Evolutionary conservation across 1,284 basidiomycete genomes (phyloP).

Genomic region (Irpex sp.): DNA sequence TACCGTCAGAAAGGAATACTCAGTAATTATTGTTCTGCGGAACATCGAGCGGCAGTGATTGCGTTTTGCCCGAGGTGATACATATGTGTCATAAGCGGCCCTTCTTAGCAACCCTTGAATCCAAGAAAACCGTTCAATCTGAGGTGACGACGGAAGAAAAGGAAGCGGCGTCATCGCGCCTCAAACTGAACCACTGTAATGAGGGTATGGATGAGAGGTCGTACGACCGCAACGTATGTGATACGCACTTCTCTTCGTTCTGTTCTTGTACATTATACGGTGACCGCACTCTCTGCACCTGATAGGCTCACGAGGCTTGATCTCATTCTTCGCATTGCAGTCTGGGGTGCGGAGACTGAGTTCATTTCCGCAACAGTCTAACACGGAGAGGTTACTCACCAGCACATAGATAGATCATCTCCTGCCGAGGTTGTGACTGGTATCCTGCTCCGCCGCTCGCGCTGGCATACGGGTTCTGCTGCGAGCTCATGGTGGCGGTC

Average conservation of each 20-base stretch:
- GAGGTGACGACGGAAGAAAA: background rate
- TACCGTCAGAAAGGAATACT: no score
- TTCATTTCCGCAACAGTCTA: background rate
- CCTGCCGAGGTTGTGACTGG: slow-evolving; percentile 37
- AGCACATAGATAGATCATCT: slow-evolving; percentile 92
- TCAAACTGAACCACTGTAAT: slow-evolving; percentile 82
- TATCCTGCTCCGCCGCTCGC: slow-evolving; percentile 10
- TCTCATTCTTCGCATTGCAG: slow-evolving; percentile 92
- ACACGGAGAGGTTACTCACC: slow-evolving; percentile 45
- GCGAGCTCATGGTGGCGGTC: slow-evolving; percentile 9
- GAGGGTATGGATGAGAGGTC: slow-evolving; percentile 12
- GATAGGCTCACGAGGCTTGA: slow-evolving; percentile 92
- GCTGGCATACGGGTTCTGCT: slow-evolving; percentile 2
- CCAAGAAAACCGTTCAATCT: background rate
- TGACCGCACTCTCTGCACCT: slow-evolving; percentile 97
- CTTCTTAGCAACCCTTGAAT: background rate
- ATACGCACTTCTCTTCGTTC: slow-evolving; percentile 88
- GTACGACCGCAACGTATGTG: slow-evolving; percentile 11
- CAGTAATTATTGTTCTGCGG: no score
- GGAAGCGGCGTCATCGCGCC: slow-evolving; percentile 52
- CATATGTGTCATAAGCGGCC: background rate
- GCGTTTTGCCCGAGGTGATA: no score
- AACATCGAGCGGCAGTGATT: no score
- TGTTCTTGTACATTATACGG: slow-evolving; percentile 99
- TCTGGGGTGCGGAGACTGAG: slow-evolving; percentile 46